Evolutionary conservation across 306 rosid genomes (phyloP), one percentile per base, ranked within the genome.

Genomic region (Glycine soja): DNA sequence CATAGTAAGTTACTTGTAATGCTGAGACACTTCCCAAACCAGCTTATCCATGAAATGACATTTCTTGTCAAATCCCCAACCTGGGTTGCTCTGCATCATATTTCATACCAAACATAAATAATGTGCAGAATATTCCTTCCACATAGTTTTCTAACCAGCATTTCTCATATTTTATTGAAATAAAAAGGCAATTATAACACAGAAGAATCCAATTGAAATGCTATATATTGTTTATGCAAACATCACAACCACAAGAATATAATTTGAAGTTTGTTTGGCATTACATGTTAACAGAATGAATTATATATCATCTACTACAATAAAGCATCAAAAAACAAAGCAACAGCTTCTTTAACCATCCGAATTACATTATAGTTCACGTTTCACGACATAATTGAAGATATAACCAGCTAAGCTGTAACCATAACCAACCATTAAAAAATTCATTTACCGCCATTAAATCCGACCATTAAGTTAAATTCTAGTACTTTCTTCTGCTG

Each of bases 1-100:
- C 75, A 72, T 6, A 67, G 8, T 12, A 42, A 53, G 43, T 88
- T 83, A 95, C 74, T 86, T 86, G 90, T 89, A 86, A 56, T 83
- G 95, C 86, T 89, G 88, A 66, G 95, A 90, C 77, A 90, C 90
- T 82, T 87, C 88, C 75, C 76, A 14, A 63, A 89, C 95, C 15
- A 95, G 88, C 82, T 90, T 91, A 72, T 95, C 95, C 97, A 95
- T 93, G 90, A 91, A 90, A 82, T 90, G 94, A 79, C 93, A 93
- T 86, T 93, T 95, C 91, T 77, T 88, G 90, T 91, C 89, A 81
- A 89, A 93, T 85, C 94, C 97, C 98, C 99, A 93, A 13, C 98
- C 93, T 36, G 98, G 93, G 85, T 95, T 95, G 88, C 96, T 93
- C 99, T 63, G 91, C 89, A 86, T 62, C 82, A 75, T 6, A 15